Evolutionary conservation across 2,329 filamentous ascomycete species (phyloP).

Genomic region (Ceratocystiopsis sp.): DNA sequence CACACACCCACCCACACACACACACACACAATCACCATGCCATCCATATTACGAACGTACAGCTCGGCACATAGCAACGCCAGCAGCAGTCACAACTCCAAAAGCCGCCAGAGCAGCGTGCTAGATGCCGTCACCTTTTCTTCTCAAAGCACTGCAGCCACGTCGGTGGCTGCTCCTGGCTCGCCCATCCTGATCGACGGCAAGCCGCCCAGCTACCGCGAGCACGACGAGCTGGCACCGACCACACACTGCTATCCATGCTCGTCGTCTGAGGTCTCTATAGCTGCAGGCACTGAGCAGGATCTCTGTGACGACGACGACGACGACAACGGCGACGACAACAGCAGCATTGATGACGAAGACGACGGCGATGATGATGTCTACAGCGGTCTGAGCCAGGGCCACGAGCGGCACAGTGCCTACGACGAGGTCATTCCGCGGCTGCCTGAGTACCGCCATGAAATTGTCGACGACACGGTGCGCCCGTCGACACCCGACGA

Average conservation of each 20-base stretch:
- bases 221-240: slow-evolving; percentile 21
- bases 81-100: slow-evolving; percentile 17
- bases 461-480: slow-evolving; percentile 46
- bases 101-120: slow-evolving; percentile 22
- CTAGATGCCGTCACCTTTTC: slow-evolving; percentile 23
- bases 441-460: slow-evolving; percentile 42
- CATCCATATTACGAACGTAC: slow-evolving; percentile 20
- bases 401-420: neutral
- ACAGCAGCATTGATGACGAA: slow-evolving; percentile 1
- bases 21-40: slow-evolving; percentile 8
- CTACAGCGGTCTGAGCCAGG: slow-evolving; percentile 12
- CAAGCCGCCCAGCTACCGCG: slow-evolving; percentile 11
- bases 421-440: slow-evolving; percentile 25
- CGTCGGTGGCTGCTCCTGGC: slow-evolving; percentile 21
- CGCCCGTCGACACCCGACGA: slow-evolving; percentile 64
- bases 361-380: neutral
- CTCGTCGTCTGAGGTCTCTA: no score
- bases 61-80: slow-evolving; percentile 10
- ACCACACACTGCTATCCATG: slow-evolving; percentile 21
- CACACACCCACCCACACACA: neutral
- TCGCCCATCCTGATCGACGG: slow-evolving; percentile 22
- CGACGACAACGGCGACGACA: slow-evolving; percentile 8
- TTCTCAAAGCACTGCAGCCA: slow-evolving; percentile 27
- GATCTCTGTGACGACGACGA: slow-evolving; percentile 19
- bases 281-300: slow-evolving; percentile 11